A percentile compares a stretch with the other conserved stretches of the same genome.
Conservation (phyloP, 257 asterid genomes). For the Solanum pimpinellifolium region DNA sequence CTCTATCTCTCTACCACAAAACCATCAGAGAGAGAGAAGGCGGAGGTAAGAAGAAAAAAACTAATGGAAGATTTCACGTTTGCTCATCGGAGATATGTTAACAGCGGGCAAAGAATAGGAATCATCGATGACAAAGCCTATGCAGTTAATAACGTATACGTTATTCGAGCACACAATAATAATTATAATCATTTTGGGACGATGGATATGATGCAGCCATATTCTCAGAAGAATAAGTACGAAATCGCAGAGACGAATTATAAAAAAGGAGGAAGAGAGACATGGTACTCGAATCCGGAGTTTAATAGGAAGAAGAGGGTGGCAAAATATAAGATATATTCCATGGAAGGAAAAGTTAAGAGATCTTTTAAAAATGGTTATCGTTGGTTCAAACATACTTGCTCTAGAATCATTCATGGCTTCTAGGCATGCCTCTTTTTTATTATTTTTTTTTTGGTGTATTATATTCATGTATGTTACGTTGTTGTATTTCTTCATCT, state of each 20-base stretch:
- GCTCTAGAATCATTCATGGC: conserved; percentile 40
- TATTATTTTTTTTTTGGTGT: not conserved
- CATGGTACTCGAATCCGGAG: conserved; percentile 40
- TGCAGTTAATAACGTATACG: conserved; percentile 1
- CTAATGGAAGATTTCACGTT: conserved; percentile 4
- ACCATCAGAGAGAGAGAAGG: not conserved
- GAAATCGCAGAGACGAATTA: not conserved
- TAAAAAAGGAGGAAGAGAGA: not conserved
- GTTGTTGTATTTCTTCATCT: not conserved
- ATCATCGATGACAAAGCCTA: conserved; percentile 4
- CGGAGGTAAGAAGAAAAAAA: not conserved
- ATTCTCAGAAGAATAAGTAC: not conserved
- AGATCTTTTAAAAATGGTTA: conserved; percentile 29
- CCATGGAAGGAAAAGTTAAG: conserved; percentile 63
- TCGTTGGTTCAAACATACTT: conserved; percentile 52
- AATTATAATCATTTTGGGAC: not conserved
- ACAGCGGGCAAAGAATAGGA: not conserved
- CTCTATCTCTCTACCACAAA: not conserved
- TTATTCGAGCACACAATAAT: not conserved
- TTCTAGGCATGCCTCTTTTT: not conserved
- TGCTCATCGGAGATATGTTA: not conserved
- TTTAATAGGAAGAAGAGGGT: conserved; percentile 49
- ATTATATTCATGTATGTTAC: not conserved
- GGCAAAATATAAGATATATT: conserved; percentile 45
- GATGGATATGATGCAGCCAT: not conserved